These are phyloP conservation scores for Tripterygium wilfordii DNA, from an alignment of 177 flowering plant genomes.

Conservation along the genomic window DNA sequence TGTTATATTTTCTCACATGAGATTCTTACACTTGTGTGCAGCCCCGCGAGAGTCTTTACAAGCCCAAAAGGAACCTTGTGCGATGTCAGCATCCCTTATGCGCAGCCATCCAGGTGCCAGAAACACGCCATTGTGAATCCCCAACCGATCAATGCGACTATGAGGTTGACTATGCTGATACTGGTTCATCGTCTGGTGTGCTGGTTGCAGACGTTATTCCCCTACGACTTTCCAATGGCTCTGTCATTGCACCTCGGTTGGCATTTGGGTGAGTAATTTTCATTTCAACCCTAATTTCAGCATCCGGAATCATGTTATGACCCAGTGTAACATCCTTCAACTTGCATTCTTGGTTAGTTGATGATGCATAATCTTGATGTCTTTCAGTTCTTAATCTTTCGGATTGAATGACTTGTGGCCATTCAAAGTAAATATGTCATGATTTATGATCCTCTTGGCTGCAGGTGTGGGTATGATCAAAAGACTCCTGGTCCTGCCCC, in stretches of 20 bases:
- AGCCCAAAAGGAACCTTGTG: constrained; percentile 43
- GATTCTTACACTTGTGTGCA: constrained; percentile 17
- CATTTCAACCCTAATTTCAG: neutral
- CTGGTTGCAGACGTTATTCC: constrained; percentile 54
- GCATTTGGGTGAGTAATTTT: constrained; percentile 57
- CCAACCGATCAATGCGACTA: constrained; percentile 73
- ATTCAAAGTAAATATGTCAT: no score
- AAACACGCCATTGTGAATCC: constrained; percentile 19
- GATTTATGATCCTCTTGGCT: constrained; percentile 8
- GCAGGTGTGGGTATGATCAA: constrained; percentile 90
- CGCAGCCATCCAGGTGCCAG: constrained; percentile 23
- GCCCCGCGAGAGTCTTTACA: constrained; percentile 61
- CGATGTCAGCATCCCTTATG: constrained; percentile 56
- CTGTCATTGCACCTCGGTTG: constrained; percentile 34
- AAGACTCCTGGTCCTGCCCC: constrained; percentile 20
- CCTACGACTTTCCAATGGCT: constrained; percentile 50
- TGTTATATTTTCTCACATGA: no score
- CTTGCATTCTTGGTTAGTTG: no score
- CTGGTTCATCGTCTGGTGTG: constrained; percentile 67
- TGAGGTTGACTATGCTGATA: constrained; percentile 73
- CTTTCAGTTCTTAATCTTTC: no score
- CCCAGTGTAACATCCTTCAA: no score
- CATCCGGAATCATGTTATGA: no score
- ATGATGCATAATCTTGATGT: no score
- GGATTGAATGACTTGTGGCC: no score